phyloP scores from a whole-genome alignment of 805 yeast species.

The Barnettozyma californica region DNA sequence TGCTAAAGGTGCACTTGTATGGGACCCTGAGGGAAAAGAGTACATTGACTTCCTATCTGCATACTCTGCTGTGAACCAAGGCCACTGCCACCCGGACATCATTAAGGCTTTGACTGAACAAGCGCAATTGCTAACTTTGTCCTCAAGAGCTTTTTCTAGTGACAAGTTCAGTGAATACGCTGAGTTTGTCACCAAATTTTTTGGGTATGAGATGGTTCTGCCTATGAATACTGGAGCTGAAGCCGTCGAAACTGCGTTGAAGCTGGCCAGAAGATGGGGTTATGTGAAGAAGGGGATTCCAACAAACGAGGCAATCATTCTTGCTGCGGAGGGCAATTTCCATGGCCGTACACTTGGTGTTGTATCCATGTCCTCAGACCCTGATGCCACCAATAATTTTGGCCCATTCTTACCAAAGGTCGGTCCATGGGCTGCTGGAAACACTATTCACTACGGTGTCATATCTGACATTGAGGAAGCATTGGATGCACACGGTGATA shows the following conservation, averaged over 20 bases:
- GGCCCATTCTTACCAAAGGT: slow-evolving; percentile 86
- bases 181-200: slow-evolving; percentile 81
- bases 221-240: slow-evolving; percentile 99
- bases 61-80: slow-evolving; percentile 96
- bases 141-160: slow-evolving; percentile 89
- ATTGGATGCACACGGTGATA: slow-evolving; percentile 75
- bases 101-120: slow-evolving; percentile 81
- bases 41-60: slow-evolving; percentile 91
- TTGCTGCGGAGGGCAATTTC: slow-evolving; percentile 86
- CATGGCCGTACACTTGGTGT: slow-evolving; percentile 96
- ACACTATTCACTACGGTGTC: slow-evolving; percentile 69
- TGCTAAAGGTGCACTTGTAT: slow-evolving; percentile 88
- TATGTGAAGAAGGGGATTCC: slow-evolving; percentile 82
- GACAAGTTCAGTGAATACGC: slow-evolving; percentile 86
- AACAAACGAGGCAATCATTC: slow-evolving; percentile 75
- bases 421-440: slow-evolving; percentile 71
- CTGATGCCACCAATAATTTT: slow-evolving; percentile 81
- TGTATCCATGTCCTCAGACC: slow-evolving; percentile 93
- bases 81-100: slow-evolving; percentile 95
- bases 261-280: slow-evolving; percentile 97
- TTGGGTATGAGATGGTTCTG: slow-evolving; percentile 85
- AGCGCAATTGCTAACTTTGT: slow-evolving; percentile 76
- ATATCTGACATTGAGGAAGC: slow-evolving; percentile 85
- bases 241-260: slow-evolving; percentile 93
- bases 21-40: slow-evolving; percentile 97